Conservation (phyloP, 345 rosid genomes). For the Eucalyptus guilfoylei region DNA sequence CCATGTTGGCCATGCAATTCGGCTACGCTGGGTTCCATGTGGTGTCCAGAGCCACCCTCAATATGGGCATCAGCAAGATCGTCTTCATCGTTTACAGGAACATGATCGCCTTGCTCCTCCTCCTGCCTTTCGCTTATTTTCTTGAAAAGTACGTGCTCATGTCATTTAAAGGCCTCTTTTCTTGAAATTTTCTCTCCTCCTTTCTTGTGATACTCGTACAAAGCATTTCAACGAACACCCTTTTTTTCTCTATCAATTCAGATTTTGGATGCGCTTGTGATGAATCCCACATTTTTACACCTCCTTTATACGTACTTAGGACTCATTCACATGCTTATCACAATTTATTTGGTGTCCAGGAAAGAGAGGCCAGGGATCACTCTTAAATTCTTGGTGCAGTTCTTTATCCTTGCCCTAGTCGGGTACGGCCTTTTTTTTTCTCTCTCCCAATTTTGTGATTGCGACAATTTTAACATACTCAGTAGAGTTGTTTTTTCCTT, state of each 20-base stretch:
- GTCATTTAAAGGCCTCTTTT: background rate
- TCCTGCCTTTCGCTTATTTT: conserved; percentile 91
- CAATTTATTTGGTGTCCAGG: conserved; percentile 18
- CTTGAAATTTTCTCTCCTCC: background rate
- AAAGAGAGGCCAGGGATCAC: conserved; percentile 85
- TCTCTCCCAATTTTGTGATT: background rate
- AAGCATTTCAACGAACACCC: background rate
- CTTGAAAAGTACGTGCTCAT: conserved; percentile 58
- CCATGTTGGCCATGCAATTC: conserved; percentile 94
- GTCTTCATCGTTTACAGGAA: conserved; percentile 95
- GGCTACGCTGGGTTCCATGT: conserved; percentile 98
- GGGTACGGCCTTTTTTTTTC: conserved; percentile 33
- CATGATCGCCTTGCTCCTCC: conserved; percentile 85
- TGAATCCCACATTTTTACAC: background rate
- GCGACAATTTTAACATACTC: background rate
- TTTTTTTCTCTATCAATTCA: background rate
- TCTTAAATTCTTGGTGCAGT: conserved; percentile 68
- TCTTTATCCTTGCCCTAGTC: conserved; percentile 79
- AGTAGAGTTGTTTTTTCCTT: background rate
- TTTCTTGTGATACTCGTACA: no score
- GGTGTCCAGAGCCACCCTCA: conserved; percentile 93
- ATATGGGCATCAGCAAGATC: conserved; percentile 93
- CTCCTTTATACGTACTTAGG: background rate
- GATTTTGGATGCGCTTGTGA: background rate
- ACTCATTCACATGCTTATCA: background rate